Evolutionary conservation across 768 basidiomycete species (phyloP), one percentile per base, ranked within the genome.

Genomic region (Auricularia heimuer): DNA sequence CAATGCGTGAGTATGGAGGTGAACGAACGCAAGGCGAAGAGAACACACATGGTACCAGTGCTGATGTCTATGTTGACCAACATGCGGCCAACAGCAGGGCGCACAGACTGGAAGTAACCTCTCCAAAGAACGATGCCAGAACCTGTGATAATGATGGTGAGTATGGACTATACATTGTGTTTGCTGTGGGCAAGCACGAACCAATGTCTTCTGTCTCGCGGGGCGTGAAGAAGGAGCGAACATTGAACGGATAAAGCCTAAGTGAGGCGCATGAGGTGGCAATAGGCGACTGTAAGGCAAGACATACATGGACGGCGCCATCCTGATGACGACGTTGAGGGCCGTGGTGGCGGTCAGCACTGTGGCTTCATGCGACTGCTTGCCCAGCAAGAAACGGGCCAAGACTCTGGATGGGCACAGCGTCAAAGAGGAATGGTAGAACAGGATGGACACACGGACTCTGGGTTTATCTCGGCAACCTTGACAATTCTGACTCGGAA

Each of bases 41-140:
- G 7, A 6, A 67, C 70, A 34, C 64, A 73, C 86, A 92, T 89
- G 34, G 85, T 81, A 0, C 86, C 90, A 0, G 89, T 89, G 0
- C 86, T 84, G 60, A 90, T 88, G 67, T 92, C 90, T 67, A 92
- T 80, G 65, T 92, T 92, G 68, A 92, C 77, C 34, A 90, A 73
- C 69, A 92, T 81, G 0, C 77, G 76, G 0, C 84, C 84, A 18
- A 85, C 79, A 0, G 82, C 83, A 3, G 90, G 89, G 24, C 90
- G 80, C 12, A 90, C 81, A 0, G 87, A 73, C 71, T 92, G 90
- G 74, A 92, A 92, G 64, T 88, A 90, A 0, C 90, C 90, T 3
- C 90, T 80, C 89, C 89, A 89, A 0, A 90, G 78, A 14, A 84
- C 80, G 3, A 92, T 78, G 0, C 91, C 90, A 0, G 73, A 71